phyloP scores from a whole-genome alignment of 352 stramenopile genomes.

The Globisporangium spiculum region DNA sequence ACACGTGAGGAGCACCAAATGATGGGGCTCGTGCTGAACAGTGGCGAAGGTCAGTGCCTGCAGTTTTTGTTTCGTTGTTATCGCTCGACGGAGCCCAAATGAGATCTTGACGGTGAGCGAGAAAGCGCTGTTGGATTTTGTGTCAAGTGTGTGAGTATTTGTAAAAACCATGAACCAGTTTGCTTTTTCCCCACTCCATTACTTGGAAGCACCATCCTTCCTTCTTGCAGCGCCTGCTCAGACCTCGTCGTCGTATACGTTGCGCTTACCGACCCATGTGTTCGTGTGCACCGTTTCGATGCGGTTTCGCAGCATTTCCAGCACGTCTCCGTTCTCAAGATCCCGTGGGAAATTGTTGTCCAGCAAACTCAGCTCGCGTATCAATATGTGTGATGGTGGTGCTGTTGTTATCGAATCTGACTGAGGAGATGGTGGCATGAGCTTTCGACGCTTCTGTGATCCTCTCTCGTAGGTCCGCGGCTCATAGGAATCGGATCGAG shows the following conservation, averaged over 20 bases:
- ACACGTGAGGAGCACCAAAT: not conserved
- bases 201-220: not conserved
- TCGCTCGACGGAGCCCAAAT: not conserved
- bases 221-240: conserved; percentile 20
- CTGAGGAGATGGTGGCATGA: not conserved
- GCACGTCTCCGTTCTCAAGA: conserved; percentile 21
- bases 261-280: conserved; percentile 54
- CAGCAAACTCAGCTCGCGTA: conserved; percentile 59
- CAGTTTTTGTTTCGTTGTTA: not conserved
- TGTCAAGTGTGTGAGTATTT: not conserved
- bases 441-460: conserved; percentile 14
- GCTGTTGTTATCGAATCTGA: not conserved
- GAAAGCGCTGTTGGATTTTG: not conserved
- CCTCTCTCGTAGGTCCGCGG: not conserved
- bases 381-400: conserved; percentile 10
- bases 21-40: not conserved
- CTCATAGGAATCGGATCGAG: not conserved
- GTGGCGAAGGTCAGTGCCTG: not conserved
- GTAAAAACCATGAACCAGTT: conserved; percentile 5
- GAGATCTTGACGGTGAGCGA: not conserved
- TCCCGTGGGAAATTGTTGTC: conserved; percentile 67
- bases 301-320: conserved; percentile 28
- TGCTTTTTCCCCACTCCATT: not conserved
- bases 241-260: conserved; percentile 85
- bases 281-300: conserved; percentile 60